phyloP scores from a whole-genome alignment of 2,329 filamentous ascomycete genomes.

The Xylariaceae sp. region DNA sequence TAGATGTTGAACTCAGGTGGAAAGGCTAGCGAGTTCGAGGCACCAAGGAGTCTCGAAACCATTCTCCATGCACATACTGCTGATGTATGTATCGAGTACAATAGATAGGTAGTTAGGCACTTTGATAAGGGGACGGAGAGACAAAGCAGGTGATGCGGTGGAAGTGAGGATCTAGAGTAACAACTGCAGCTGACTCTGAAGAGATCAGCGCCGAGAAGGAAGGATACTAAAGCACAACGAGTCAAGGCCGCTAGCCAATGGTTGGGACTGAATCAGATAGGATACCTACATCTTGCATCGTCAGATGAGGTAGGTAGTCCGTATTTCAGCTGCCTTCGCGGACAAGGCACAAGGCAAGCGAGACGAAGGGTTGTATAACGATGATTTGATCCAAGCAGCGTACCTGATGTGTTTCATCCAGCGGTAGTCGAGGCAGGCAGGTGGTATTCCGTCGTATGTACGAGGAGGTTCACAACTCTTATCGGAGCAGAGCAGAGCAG shows the following conservation, averaged over 20 bases:
- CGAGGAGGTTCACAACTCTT: not conserved
- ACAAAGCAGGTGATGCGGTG: not conserved
- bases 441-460: too few species aligned
- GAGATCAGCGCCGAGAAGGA: not conserved
- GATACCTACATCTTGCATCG: not conserved
- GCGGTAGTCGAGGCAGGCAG: not conserved
- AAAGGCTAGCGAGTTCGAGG: too few species aligned
- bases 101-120: not conserved
- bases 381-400: not conserved
- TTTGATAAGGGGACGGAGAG: not conserved
- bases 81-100: not conserved
- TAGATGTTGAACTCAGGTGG: too few species aligned
- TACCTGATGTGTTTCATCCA: not conserved
- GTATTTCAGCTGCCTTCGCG: not conserved
- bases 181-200: not conserved
- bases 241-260: not conserved
- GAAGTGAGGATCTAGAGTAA: not conserved
- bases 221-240: not conserved
- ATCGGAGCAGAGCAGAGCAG: not conserved
- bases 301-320: not conserved
- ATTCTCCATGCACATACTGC: not conserved
- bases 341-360: not conserved
- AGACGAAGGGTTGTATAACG: not conserved
- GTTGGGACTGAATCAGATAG: not conserved
- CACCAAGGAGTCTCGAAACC: not conserved